Evolutionary conservation across 176 grass and related monocot species (phyloP), one percentile per base, ranked within the genome.

Genomic region (Oryza brachyantha): DNA sequence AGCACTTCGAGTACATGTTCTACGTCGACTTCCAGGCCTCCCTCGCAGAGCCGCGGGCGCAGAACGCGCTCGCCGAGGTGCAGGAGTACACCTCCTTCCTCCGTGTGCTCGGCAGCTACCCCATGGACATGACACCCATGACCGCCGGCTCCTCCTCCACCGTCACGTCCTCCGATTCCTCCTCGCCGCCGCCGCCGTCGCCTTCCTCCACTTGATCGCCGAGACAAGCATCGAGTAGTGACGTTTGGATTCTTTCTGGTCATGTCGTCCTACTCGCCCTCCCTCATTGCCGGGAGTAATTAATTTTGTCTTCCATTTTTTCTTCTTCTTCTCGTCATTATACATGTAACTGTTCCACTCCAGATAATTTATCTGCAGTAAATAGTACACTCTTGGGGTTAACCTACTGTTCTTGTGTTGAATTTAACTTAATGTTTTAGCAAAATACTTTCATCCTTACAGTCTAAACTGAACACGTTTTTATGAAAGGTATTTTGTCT

Each of bases 1-100:
- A 97, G 80, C 93, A 97, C 88, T 97, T 97, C 78, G 93, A 97
- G 67, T 97, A 97, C 90, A 97, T 97, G 93, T 97, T 97, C 90
- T 97, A 97, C 76, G 66, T 97, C 25, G 93, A 97, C 81, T 93
- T 97, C 84, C 86, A 97, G 83, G 93, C 93, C 0, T 97, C 93
- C 0, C 81, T 97, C 8, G 93, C 93, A 0, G 93, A 97, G 90
- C 74, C 93, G 0, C 80, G 93, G 17, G 93, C 93, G 45, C 93
- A 97, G 82, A 97, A 97, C 74, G 93, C 93, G 38, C 93, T 97
- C 2, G 93, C 85, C 29, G 93, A 97, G 90, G 86, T 97, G 16
- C 93, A 93, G 85, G 93, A 97, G 83, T 97, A 79, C 93, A 93
- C 93, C 24, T 97, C 93, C 1, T 97, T 97, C 78, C 11, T 97